Evolutionary conservation across 139 green algal genomes (phyloP), one percentile per base, ranked within the genome.

Genomic region (Chlorella vulgaris): DNA sequence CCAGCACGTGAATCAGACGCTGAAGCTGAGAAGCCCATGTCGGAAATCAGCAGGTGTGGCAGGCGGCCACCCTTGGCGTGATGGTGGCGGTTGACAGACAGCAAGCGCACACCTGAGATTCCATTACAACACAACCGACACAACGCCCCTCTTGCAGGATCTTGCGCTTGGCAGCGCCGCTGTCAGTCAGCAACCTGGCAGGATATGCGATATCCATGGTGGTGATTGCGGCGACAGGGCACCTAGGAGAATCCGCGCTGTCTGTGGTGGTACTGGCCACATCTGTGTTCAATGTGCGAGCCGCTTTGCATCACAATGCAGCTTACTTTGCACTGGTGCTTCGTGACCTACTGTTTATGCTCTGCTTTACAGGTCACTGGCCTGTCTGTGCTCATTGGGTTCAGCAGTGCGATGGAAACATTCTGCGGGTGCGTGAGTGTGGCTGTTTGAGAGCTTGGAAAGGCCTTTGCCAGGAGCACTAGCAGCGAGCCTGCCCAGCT

Each of bases 221-320:
- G 13, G 38, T 51, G 4, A 76, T 88, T 21, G 50, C 42, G 4
- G 77, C 70, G 29, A 71, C 84, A 10, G 83, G 83, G 15, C 69
- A 73, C 7, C 61, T 88, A 50, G 83, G 83, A 22, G 63, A 82
- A 50, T 18, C 53, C 51, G 39, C 66, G 26, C 78, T 94, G 33
- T 85, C 79, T 15, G 81, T 80, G 2, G 86, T 76, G 15, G 74
- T 93, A 24, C 68, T 94, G 36, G 85, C 87, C 0, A 90, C 85
- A 63, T 84, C 65, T 28, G 69, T 96, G 29, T 96, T 91, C 86
- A 96, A 96, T 74, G 84, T 93, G 36, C n/a, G n/a, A n/a, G n/a
- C n/a, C n/a, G n/a, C n/a, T n/a, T n/a, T n/a, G n/a, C n/a, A n/a
- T n/a, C n/a, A n/a, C n/a, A n/a, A n/a, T n/a, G n/a, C n/a, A n/a